Base-by-base conservation (phyloP, 768 basidiomycete genomes). In the Podaxis carcinomalis region DNA sequence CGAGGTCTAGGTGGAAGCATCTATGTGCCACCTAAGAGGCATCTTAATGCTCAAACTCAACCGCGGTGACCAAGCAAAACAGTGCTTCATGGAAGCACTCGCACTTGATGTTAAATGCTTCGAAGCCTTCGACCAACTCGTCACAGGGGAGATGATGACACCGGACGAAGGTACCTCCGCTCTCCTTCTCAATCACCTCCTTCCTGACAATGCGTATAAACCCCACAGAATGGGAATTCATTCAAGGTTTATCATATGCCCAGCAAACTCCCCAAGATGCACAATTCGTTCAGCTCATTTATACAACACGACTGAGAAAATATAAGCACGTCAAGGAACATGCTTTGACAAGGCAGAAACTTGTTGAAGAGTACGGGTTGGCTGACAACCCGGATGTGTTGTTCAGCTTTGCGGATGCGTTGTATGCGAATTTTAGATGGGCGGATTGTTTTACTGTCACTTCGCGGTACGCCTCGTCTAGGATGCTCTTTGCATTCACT, bases 41-140 rank as follows among this genome's bases (percentile, higher is more conserved):
- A 75, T 97, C 23, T 80, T 99, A 19, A 96, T 98, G 87, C 87
- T 95, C 56, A 95, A 97, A 69, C 80, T 98, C 14, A 95, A 93
- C 67, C 89, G 94, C 10, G 87, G 88, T 21, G 90, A 94, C 55
- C 85, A 90, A 67, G 97, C 97, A 1, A 98, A 98, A 70, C 81
- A 91, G 54, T 93, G 92, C 66, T 97, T 98, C 68, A 89, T 97
- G 87, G 96, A 99, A 69, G 95, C 97, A 1, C 80, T 99, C 21
- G 83, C 90, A 1, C 80, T 98, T 21, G 97, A 99, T 66, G 93
- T 98, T 36, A 97, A 97, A 73, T 98, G 96, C 72, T 98, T 93
- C 67, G 97, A 98, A 65, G 89, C 94, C 1, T 98, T 97, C 69
- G 88, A 92, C 62, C 90, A 94, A 63, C 82, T 99, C 9, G 78